Evolutionary conservation across 2,329 filamentous ascomycete species (phyloP), one percentile per base, ranked within the genome.

Genomic region (Colletotrichum karsti): DNA sequence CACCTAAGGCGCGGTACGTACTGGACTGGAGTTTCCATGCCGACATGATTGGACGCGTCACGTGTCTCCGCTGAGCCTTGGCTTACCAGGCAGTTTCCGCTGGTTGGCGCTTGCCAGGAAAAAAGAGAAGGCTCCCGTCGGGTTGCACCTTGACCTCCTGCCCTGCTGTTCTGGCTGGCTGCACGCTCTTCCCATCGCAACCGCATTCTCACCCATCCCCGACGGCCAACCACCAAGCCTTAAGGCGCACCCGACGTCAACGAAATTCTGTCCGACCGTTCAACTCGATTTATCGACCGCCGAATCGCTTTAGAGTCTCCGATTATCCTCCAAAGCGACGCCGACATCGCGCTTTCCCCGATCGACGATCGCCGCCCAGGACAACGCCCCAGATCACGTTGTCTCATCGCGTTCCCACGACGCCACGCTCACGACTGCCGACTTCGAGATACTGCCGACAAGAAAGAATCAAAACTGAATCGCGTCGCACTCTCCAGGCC

Each of bases 71-170:
- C 4, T 22, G 13, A 48, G 28, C 30, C 35, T n/a, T 26, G n/a
- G 55, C 9, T 42, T n/a, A 13, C 20, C 53, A 15, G 37, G 26
- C 54, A 60, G 22, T 28, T 33, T 51, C 39, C 44, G 48, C 33
- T 56, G 44, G 39, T 22, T 64, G 46, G 60, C 46, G 60, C 51
- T 60, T 64, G 42, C 22, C 51, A 58, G 64, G 30, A 64, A 67
- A 67, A 67, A 58, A 37, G 60, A 42, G 33, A 53, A 66, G 64
- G 64, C 35, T 67, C n/a, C n/a, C n/a, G n/a, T n/a, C 44, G 37
- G 50, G 59, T 39, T 66, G 63, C 57, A 63, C 60, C 51, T 42
- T 46, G 53, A 44, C 64, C 53, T 67, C 46, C 60, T 56, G 61
- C 63, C 56, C 48, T 65, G 56, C 20, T 39, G 30, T 39, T 35